phyloP scores from a whole-genome alignment of 2,329 filamentous ascomycete genomes.

The Penicillium sp. region DNA sequence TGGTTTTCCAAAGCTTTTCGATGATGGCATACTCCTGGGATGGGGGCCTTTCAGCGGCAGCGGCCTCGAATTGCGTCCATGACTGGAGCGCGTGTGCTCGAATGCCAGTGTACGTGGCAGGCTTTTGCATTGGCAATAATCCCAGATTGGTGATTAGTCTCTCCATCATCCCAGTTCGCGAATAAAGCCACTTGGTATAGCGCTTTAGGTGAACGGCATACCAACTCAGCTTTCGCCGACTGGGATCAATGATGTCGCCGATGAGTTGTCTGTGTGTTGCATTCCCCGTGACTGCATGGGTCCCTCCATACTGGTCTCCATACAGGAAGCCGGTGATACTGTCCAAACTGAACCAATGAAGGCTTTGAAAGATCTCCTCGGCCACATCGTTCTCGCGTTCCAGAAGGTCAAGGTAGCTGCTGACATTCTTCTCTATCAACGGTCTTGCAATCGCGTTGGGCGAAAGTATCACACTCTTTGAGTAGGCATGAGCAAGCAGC shows the following conservation, averaged over 20 bases:
- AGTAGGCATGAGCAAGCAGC: constrained; percentile 54
- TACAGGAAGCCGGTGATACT: constrained; percentile 57
- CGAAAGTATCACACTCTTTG: constrained; percentile 49
- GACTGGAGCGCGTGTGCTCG: constrained; percentile 45
- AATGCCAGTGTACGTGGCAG: constrained; percentile 55
- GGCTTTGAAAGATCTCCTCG: constrained; percentile 49
- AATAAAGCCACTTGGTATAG: constrained; percentile 54
- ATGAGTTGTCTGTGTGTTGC: constrained; percentile 44
- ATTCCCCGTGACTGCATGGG: constrained; percentile 40
- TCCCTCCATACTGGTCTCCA: constrained; percentile 46
- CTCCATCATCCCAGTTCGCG: constrained; percentile 41
- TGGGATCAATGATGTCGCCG: constrained; percentile 52
- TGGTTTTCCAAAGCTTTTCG: constrained; percentile 39
- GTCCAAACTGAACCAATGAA: constrained; percentile 58
- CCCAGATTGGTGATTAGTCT: constrained; percentile 36
- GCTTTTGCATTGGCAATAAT: constrained; percentile 52
- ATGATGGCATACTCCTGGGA: not conserved
- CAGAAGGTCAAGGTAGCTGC: constrained; percentile 45
- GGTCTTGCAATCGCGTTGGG: constrained; percentile 18
- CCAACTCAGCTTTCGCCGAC: constrained; percentile 50
- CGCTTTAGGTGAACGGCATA: constrained; percentile 50
- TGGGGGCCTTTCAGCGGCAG: constrained; percentile 25
- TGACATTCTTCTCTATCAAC: constrained; percentile 44
- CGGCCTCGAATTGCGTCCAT: constrained; percentile 32
- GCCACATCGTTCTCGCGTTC: constrained; percentile 37